These are phyloP conservation scores for Cicer bijugum DNA, from an alignment of 306 rosid genomes.

Conservation along the genomic window DNA sequence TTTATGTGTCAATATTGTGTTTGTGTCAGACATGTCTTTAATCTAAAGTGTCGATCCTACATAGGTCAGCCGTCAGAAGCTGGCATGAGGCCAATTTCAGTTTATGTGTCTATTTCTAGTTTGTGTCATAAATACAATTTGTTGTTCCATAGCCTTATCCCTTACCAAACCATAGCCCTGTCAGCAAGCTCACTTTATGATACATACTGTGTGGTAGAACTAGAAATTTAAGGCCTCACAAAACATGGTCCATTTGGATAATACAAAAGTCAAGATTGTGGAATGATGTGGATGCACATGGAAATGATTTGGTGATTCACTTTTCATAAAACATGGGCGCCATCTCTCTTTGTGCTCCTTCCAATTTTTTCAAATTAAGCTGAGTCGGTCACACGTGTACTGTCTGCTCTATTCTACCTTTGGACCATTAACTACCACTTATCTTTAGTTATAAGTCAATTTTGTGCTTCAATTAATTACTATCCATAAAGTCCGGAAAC, in stretches of 20 bases:
- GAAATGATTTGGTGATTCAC: constrained; percentile 14
- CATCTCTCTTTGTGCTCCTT: neutral
- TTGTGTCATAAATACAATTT: neutral
- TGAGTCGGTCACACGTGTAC: neutral
- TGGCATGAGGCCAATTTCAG: neutral
- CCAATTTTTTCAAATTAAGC: neutral
- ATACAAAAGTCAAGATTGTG: neutral
- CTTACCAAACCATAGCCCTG: neutral
- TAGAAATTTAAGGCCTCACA: neutral
- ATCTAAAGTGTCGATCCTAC: neutral
- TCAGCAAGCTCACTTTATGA: neutral
- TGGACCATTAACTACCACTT: too few species aligned
- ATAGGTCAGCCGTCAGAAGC: neutral
- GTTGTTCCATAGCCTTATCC: neutral
- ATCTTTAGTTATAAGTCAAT: too few species aligned
- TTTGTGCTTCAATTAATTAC: neutral
- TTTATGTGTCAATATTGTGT: neutral
- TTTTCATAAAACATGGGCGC: neutral
- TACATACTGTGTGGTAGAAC: neutral
- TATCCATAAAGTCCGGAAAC: neutral
- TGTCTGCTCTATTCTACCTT: neutral
- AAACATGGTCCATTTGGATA: neutral
- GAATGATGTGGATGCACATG: constrained; percentile 4
- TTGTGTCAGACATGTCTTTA: neutral
- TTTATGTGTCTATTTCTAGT: neutral